phyloP scores from a whole-genome alignment of 129 eudicot species.

The Artemisia tridentata region DNA sequence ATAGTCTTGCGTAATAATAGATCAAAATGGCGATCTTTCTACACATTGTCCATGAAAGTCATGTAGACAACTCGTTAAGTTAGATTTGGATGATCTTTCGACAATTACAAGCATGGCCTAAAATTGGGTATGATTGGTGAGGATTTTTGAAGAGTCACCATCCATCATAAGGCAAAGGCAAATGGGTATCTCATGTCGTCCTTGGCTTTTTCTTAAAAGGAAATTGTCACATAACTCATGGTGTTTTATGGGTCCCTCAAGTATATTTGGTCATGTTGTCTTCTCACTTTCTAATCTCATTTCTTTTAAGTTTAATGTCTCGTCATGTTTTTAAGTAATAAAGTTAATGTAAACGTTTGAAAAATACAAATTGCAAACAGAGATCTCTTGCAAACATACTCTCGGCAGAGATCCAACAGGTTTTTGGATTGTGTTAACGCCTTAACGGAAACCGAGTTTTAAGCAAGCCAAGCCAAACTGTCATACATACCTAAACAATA shows the following conservation, averaged over 20 bases:
- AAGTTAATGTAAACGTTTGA: no score
- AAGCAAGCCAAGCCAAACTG: no score
- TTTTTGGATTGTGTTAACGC: no score
- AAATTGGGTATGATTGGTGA: neutral
- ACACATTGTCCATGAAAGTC: neutral
- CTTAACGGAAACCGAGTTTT: no score
- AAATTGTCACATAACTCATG: slow-evolving; percentile 16
- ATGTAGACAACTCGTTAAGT: neutral
- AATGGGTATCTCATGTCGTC: slow-evolving; percentile 20
- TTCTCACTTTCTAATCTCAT: neutral
- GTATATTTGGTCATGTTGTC: neutral
- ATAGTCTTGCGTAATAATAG: neutral
- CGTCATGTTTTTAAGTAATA: no score
- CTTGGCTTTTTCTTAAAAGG: slow-evolving; percentile 8
- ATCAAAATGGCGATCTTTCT: neutral
- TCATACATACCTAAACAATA: no score
- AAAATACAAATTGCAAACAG: no score
- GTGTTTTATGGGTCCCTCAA: slow-evolving; percentile 5
- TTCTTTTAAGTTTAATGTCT: neutral
- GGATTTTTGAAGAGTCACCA: slow-evolving; percentile 14
- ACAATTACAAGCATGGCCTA: slow-evolving; percentile 4
- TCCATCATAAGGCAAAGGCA: slow-evolving; percentile 2
- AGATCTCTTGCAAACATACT: no score
- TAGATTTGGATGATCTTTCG: neutral
- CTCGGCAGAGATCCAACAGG: no score